A percentile compares a stretch with the other conserved stretches of the same genome.
Conservation (phyloP, 169 alveolate genomes). For the Eimeria maxima region DNA sequence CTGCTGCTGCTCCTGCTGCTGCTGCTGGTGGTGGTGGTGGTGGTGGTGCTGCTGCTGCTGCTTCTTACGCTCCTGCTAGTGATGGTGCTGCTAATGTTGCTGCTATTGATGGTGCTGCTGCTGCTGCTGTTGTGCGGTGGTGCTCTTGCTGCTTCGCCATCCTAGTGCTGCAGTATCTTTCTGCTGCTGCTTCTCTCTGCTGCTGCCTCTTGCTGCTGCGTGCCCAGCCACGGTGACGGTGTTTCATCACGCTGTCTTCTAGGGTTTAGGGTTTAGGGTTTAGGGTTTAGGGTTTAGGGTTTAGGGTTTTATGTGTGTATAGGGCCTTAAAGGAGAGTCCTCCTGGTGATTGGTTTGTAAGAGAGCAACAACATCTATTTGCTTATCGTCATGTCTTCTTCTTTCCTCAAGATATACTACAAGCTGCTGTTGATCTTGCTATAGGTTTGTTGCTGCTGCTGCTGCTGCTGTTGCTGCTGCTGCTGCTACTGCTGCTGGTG, state of each 20-base stretch:
- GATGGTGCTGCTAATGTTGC: too few species aligned
- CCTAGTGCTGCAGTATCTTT: neutral
- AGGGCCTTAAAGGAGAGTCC: neutral
- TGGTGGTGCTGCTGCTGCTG: neutral
- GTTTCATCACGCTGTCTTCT: too few species aligned
- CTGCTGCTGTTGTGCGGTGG: too few species aligned
- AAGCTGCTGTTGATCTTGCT: neutral
- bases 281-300: too few species aligned
- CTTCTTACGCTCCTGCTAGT: too few species aligned
- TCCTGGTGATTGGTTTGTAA: neutral
- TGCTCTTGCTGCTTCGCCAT: too few species aligned
- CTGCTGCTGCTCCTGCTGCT: neutral
- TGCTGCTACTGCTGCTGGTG: neutral
- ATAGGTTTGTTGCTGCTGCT: neutral
- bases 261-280: too few species aligned
- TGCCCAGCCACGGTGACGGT: too few species aligned
- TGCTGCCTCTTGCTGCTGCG: too few species aligned
- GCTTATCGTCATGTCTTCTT: neutral
- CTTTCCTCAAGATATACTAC: neutral
- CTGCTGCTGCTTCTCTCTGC: neutral
- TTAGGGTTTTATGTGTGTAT: too few species aligned
- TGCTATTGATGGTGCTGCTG: neutral
- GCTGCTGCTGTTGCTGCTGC: conserved; percentile 25
- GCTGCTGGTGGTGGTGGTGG: too few species aligned
- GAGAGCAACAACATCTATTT: neutral